Conservation (phyloP, 768 basidiomycete species). For the Podaxis sp. region DNA sequence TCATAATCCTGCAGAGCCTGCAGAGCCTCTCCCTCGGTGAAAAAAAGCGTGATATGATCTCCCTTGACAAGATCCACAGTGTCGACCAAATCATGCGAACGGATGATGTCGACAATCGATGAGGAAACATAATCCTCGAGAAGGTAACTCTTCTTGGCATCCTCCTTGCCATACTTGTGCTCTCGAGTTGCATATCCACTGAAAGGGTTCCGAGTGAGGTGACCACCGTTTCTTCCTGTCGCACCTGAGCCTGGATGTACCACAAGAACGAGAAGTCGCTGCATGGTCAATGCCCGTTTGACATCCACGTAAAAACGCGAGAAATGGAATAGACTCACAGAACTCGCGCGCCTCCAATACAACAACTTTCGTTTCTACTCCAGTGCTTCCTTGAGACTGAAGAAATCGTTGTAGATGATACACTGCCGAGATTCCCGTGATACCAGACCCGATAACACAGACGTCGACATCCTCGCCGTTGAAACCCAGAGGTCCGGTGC, state of each 20-base stretch:
- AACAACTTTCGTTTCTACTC: slow-evolving; percentile 41
- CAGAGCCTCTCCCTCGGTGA: slow-evolving; percentile 42
- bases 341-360: slow-evolving; percentile 86
- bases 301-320: background rate
- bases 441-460: slow-evolving; percentile 78
- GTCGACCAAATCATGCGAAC: slow-evolving; percentile 37
- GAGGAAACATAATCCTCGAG: slow-evolving; percentile 58
- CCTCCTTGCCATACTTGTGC: slow-evolving; percentile 43
- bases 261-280: background rate
- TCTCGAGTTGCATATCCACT: slow-evolving; percentile 39
- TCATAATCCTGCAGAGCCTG: slow-evolving; percentile 43
- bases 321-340: slow-evolving; percentile 47
- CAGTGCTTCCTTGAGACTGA: slow-evolving; percentile 1
- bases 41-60: slow-evolving; percentile 49
- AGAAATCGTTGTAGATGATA: slow-evolving; percentile 53
- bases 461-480: slow-evolving; percentile 57
- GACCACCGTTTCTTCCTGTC: slow-evolving; percentile 82
- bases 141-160: slow-evolving; percentile 50
- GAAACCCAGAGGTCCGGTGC: slow-evolving; percentile 46
- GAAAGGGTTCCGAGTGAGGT: slow-evolving; percentile 56
- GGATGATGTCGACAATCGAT: slow-evolving; percentile 48
- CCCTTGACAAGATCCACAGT: slow-evolving; percentile 64
- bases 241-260: slow-evolving; percentile 61
- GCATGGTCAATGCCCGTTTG: background rate
- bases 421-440: slow-evolving; percentile 73